Evolutionary conservation across 441 rosid genomes (phyloP), one percentile per base, ranked within the genome.

Genomic region (Erodium texanum): DNA sequence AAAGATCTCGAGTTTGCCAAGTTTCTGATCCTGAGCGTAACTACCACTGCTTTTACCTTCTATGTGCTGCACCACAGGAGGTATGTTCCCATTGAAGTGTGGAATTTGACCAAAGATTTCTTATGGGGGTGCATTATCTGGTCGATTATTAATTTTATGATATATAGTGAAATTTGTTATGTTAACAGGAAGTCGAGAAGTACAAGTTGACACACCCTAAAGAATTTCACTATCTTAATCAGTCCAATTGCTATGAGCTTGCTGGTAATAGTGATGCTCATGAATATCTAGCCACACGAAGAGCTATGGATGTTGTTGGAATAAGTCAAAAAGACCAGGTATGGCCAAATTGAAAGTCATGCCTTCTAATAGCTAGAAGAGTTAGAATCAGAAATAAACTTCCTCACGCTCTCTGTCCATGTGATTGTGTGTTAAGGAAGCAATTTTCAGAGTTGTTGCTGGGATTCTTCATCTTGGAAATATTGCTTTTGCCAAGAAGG

Each of bases 51-150:
- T 93, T 93, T 82, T 93, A 93, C 81, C 95, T 93, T 74, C 96
- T 93, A 68, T 94, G 99, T 83, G 88, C 92, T 15, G 99, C 99
- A 67, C 99, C 99, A n/a, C 96, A 86, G 54, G 99, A 94, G 96
- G 98, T 89, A 83, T 48, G 52, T 70, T 73, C 34, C 70, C 45
- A 23, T 32, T 32, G 38, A 29, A 66, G 29, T 73, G 68, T 11
- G 52, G 32, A 7, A 65, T 68, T 29, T 50, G 8, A 29, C 24
- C 58, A 64, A 38, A 24, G 41, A 70, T 66, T 65, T 67, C 62
- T 32, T 0, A 66, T 50, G 24, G 66, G 4, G 70, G 24, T 15
- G 56, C 65, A 69, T n/a, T 3, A 16, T 34, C 7, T 24, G 19
- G 32, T 34, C 29, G 58, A 19, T 70, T 50, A 19, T 70, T 50